Base-by-base conservation (phyloP, 140 eudicot species). In the Stevia rebaudiana region DNA sequence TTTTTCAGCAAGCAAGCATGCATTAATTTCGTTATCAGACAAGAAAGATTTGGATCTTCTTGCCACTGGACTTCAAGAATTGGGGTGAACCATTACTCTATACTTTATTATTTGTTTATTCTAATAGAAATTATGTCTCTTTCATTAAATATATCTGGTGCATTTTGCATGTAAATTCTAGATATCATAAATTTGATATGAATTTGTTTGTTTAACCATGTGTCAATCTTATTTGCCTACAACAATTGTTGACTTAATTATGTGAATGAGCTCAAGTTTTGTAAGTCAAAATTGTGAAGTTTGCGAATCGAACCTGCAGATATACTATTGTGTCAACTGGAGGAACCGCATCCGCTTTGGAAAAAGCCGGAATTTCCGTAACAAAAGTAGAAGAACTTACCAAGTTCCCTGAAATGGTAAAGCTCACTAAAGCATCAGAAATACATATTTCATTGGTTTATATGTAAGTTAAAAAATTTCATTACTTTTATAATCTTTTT, bases 241-340 rank as follows among this genome's bases (percentile, higher is more conserved):
- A 10, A 16, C 16, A 44, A 0, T 46, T 18, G 13, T 21, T 16
- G 22, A 41, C 37, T 54, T 22, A n/a, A 54, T 9, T 24, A 23
- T 18, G 30, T 42, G 12, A 11, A 41, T 42, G 12, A 11, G 25
- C 44, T 42, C 33, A 8, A 16, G 25, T 3, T 63, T 13, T 42
- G 15, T 18, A 42, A 42, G 46, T 30, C 56, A 55, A 49, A 40
- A 11, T 39, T 16, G 23, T 69, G 13, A 61, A 60, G 33, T 43
- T 8, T 16, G 36, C 73, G 65, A 25, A 37, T 41, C 35, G 36
- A 53, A 46, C 11, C 21, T 77, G 40, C 65, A 87, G 98, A 68
- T 87, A 82, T 80, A 86, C 84, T 53, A 83, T 88, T 76, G 94
- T 92, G 74, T 92, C 99, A 37, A 92, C 99, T 5, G 99, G 99